A percentile compares a stretch with the other conserved stretches of the same genome.
These are phyloP conservation scores for Hypocreales sp. DNA, from an alignment of 2,329 filamentous ascomycete genomes.

Conservation along the genomic window DNA sequence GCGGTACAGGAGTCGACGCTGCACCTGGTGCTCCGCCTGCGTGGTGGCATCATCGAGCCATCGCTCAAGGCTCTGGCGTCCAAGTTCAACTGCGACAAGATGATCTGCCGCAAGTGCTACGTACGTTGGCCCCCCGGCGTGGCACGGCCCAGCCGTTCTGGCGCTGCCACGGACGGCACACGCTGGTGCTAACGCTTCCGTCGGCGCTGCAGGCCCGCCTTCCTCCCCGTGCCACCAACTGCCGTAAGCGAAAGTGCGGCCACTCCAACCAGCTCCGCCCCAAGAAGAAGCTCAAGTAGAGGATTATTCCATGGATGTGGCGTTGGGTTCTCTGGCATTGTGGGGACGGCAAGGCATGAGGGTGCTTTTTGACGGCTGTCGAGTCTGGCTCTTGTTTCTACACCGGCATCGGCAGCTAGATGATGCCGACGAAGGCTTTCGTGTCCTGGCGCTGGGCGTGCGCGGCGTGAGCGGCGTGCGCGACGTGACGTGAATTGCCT, in stretches of 20 bases:
- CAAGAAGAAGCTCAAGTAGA: slow-evolving; percentile 98
- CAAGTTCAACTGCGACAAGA: slow-evolving; percentile 99
- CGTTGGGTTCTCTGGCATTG: slow-evolving; percentile 28
- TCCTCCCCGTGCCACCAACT: slow-evolving; percentile 98
- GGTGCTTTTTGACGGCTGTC: slow-evolving; percentile 19
- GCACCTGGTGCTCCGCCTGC: slow-evolving; percentile 94
- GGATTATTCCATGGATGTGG: slow-evolving; percentile 24
- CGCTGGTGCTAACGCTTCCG: slow-evolving; percentile 5
- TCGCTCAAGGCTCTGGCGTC: slow-evolving; percentile 95
- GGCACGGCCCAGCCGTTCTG: neutral
- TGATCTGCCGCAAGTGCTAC: slow-evolving; percentile 99
- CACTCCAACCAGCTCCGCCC: slow-evolving; percentile 99
- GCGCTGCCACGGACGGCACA: neutral
- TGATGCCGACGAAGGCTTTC: slow-evolving; percentile 14
- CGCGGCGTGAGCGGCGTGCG: neutral
- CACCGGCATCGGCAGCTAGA: slow-evolving; percentile 22
- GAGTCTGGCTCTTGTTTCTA: slow-evolving; percentile 22
- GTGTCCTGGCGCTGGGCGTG: too few relatives aligned
- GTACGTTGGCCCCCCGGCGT: slow-evolving; percentile 37
- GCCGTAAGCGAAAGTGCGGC: slow-evolving; percentile 99
- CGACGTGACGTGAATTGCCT: too few relatives aligned
- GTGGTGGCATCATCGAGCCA: slow-evolving; percentile 98
- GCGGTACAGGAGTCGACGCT: slow-evolving; percentile 79
- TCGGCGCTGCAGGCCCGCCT: slow-evolving; percentile 48
- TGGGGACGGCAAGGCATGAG: slow-evolving; percentile 19